Base-by-base conservation (phyloP, 371 early-diverging fungal genomes). In the Dichotomocladium elegans region DNA sequence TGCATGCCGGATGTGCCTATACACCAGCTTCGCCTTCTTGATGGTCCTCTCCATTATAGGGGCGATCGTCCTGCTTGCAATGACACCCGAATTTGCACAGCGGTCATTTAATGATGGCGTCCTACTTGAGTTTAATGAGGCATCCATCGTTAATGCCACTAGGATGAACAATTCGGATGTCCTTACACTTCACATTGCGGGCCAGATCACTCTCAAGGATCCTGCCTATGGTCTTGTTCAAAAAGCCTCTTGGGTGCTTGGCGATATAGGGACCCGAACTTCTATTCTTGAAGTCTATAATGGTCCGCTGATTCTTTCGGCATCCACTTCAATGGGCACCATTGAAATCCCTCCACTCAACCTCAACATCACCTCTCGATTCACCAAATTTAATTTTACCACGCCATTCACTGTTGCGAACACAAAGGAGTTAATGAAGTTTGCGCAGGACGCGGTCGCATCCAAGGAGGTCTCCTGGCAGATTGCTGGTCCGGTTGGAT, bases 31-130 rank as follows among this genome's bases (percentile, higher is more conserved):
- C 35, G 31, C 55, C 7, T 17, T 58, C 26, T 21, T 63, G 2
- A 35, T 63, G 46, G 57, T 49, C 1, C 30, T 63, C 3, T 51
- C 52, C 6, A 50, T 54, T 27, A 10, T 58, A 3, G 47, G 44
- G 1, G 44, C 51, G 1, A 3, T 63, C 5, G 14, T 59, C 3
- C n/a, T 71, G 4, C 21, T 77, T 10, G 47, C 70, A 41, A 33
- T 72, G 51, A 68, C 70, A 3, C 78, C 78, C n/a, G 66, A 63
- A 14, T 74, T 70, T 58, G 78, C 74, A 1, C 72, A 77, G 21
- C 63, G 72, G 26, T 57, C 69, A 4, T 59, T 74, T 2, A 51
- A 69, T 40, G 56, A 66, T 4, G 65, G 62, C 12, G 64, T 68
- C 15, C 47, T 48, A 25, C 61, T 74, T 17, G 37, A 46, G 4